Base-by-base conservation (phyloP, 2,329 filamentous ascomycete species). In the Tolypocladium ophioglossoides region DNA sequence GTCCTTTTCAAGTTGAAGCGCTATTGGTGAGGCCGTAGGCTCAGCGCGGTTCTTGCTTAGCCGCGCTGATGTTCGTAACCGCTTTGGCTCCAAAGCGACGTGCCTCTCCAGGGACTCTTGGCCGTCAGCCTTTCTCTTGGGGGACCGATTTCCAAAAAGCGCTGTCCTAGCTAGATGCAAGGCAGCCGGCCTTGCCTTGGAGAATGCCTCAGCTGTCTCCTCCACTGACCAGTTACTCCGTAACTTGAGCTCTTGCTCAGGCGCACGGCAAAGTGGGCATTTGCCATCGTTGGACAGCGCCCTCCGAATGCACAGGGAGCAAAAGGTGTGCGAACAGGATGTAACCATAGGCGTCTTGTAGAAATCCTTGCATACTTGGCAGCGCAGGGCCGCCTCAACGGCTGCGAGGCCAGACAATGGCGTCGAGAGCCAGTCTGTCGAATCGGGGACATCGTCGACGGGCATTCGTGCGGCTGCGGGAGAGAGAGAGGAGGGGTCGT, bases 341-440 rank as follows among this genome's bases (percentile, higher is more conserved):
- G 94, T 99, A 58, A 96, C 86, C 82, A 99, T 94, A 0, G 94
- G 94, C 51, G 91, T 95, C 57, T 84, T 84, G 74, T 89, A 97
- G 72, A 97, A 95, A 70, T 99, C 95, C 68, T 97, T 97, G 81
- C 94, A 99, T 56, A 99, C 88, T 70, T 97, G 89, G 72, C 94
- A 99, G 62, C 94, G 89, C 22, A 99, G 78, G 3, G 91, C 84
- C 56, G 87, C 84, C 65, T 99, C 94, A 58, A 99, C 82, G 16
- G 80, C 74, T 50, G 83, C 77, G 53, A 95, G 79, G 16, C 74
- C 74, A 18, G 82, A 72, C 1, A 95, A 75, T 2, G 84, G 79
- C 14, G 89, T 95, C 12, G 74, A 64, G 7, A 91, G 76, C 89
- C 89, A 95, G 73, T 95, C 89, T 52, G 89, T 91, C n/a, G 88